Conservation (phyloP, 495 filamentous ascomycete species). For the Penicillium desertorum region DNA sequence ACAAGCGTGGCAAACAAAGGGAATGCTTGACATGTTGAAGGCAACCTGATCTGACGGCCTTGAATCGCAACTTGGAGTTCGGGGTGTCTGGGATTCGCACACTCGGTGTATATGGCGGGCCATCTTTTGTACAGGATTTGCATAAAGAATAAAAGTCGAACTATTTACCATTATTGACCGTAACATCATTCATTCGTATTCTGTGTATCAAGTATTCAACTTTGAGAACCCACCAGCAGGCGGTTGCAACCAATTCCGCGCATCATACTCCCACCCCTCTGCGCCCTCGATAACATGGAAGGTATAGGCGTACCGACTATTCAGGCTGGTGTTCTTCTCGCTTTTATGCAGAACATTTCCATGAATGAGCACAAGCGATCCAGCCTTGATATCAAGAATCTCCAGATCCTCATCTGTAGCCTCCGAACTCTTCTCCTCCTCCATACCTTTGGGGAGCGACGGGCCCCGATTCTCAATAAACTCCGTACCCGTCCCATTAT, state of each 20-base stretch:
- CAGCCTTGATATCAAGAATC: constrained; percentile 78
- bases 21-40: constrained; percentile 79
- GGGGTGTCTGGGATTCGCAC: constrained; percentile 27
- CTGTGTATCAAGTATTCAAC: constrained; percentile 32
- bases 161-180: constrained; percentile 12
- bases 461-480: constrained; percentile 53
- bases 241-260: constrained; percentile 90
- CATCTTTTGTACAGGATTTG: constrained; percentile 35
- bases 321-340: constrained; percentile 79
- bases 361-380: constrained; percentile 89
- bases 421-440: constrained; percentile 33
- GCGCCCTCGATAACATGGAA: constrained; percentile 95
- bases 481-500: constrained; percentile 51
- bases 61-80: constrained; percentile 30
- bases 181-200: constrained; percentile 9
- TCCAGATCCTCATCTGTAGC: constrained; percentile 59
- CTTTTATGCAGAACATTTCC: constrained; percentile 97
- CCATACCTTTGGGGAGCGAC: constrained; percentile 45
- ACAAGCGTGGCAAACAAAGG: constrained; percentile 70
- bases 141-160: constrained; percentile 35
- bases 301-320: constrained; percentile 92
- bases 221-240: constrained; percentile 72
- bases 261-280: constrained; percentile 70
- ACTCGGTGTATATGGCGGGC: constrained; percentile 33
- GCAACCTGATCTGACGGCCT: constrained; percentile 25